phyloP scores from a whole-genome alignment of 305 asterid genomes.

The Ruellia speciosa region DNA sequence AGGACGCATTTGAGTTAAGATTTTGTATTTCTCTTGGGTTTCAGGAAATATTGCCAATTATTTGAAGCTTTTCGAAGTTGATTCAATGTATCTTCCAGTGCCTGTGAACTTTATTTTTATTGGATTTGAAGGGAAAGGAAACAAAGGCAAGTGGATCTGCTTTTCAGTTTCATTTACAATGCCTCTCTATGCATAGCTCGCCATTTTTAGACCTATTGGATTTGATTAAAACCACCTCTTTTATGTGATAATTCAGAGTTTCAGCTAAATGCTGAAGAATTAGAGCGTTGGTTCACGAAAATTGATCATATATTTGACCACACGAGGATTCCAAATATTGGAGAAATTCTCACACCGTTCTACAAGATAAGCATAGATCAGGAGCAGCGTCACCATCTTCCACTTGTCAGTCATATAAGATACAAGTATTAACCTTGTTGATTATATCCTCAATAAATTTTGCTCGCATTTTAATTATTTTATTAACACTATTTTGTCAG shows the following conservation, averaged over 20 bases:
- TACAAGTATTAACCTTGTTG: constrained; percentile 53
- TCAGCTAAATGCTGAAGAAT: constrained; percentile 69
- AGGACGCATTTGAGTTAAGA: too few relatives aligned
- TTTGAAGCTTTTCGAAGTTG: constrained; percentile 88
- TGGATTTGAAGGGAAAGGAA: constrained; percentile 96
- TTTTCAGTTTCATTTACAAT: constrained; percentile 6
- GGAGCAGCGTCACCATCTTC: constrained; percentile 78
- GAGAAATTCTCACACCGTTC: constrained; percentile 89
- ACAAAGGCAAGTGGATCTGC: constrained; percentile 52
- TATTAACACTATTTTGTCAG: background rate
- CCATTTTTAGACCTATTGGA: constrained; percentile 15
- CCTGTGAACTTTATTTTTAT: constrained; percentile 89
- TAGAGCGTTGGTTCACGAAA: constrained; percentile 96
- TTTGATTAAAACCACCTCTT: background rate
- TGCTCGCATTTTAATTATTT: background rate
- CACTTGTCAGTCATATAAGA: constrained; percentile 77
- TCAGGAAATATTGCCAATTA: constrained; percentile 78
- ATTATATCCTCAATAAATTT: constrained; percentile 10
- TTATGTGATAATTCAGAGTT: constrained; percentile 44
- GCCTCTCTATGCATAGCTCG: constrained; percentile 8
- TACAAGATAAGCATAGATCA: constrained; percentile 71
- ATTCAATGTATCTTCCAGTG: constrained; percentile 76
- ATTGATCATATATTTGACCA: constrained; percentile 95
- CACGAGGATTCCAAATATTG: constrained; percentile 82
- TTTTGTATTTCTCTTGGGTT: constrained; percentile 25